phyloP scores from a whole-genome alignment of 176 grass and related monocot genomes.

The Paspalum notatum region DNA sequence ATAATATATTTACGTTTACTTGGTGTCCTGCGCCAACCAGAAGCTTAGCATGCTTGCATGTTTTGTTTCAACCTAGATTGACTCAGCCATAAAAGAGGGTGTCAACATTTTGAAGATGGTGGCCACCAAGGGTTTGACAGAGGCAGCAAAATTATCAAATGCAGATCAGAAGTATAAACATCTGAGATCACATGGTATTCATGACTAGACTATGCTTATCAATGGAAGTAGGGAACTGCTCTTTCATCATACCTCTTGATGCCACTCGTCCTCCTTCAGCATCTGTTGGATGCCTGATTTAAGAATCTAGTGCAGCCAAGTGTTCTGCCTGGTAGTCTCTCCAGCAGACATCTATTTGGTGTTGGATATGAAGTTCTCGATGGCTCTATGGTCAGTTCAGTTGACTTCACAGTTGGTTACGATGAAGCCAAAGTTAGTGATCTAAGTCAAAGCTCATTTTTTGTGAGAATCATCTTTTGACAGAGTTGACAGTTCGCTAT shows the following conservation, averaged over 20 bases:
- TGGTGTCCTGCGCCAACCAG: neutral
- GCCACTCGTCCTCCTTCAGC: neutral
- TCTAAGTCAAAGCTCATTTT: neutral
- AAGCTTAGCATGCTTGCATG: conserved; percentile 24
- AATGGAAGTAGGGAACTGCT: neutral
- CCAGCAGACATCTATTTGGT: no score
- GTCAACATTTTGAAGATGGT: conserved; percentile 71
- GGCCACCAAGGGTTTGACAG: conserved; percentile 60
- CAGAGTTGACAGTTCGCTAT: neutral
- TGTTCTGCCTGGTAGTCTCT: neutral
- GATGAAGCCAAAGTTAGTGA: neutral
- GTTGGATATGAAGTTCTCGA: neutral
- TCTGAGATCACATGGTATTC: conserved; percentile 59
- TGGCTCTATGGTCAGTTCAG: neutral
- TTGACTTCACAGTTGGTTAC: neutral
- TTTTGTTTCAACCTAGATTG: conserved; percentile 64
- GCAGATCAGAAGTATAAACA: conserved; percentile 86
- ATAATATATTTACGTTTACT: neutral
- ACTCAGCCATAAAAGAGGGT: conserved; percentile 78
- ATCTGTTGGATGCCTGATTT: no score
- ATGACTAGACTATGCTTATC: neutral
- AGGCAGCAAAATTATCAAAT: conserved; percentile 58
- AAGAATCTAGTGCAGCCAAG: neutral
- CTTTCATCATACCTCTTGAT: neutral
- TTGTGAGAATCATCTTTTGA: neutral